These are phyloP conservation scores for Penicillium sp. DNA, from an alignment of 2,329 filamentous ascomycete species.

Conservation along the genomic window DNA sequence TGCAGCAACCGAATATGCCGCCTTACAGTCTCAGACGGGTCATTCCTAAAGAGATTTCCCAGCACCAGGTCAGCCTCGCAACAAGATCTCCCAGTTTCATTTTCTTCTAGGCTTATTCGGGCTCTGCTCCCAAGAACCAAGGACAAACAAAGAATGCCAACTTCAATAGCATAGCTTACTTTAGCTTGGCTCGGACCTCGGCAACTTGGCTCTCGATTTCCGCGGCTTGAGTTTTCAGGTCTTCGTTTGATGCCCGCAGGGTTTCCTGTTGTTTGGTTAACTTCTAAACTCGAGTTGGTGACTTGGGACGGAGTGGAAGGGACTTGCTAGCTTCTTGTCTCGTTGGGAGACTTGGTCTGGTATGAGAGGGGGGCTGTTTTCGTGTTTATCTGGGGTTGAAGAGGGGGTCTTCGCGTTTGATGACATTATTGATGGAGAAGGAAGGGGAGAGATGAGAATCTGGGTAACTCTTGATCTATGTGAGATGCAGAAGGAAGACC, in stretches of 20 bases:
- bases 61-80: background rate
- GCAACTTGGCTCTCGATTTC: conserved; percentile 40
- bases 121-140: background rate
- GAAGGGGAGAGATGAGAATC: too few relatives aligned
- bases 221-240: conserved; percentile 55
- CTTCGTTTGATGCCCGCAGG: conserved; percentile 33
- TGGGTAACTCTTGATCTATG: too few relatives aligned
- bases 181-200: conserved; percentile 40
- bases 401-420: background rate
- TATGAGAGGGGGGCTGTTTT: background rate
- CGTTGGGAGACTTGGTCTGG: conserved; percentile 22
- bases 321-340: conserved; percentile 35
- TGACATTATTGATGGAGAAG: background rate
- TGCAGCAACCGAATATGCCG: conserved; percentile 69
- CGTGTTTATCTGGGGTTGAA: background rate
- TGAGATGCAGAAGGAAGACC: too few relatives aligned
- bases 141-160: background rate
- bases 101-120: background rate
- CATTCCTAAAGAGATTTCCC: conserved; percentile 29
- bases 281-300: background rate
- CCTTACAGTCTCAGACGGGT: conserved; percentile 60
- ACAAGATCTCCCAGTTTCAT: background rate
- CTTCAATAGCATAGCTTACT: conserved; percentile 32
- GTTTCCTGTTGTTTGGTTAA: conserved; percentile 21
- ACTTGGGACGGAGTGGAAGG: background rate